These are phyloP conservation scores for Tolypocladium inflatum DNA, from an alignment of 2,329 filamentous ascomycete genomes.

Conservation along the genomic window DNA sequence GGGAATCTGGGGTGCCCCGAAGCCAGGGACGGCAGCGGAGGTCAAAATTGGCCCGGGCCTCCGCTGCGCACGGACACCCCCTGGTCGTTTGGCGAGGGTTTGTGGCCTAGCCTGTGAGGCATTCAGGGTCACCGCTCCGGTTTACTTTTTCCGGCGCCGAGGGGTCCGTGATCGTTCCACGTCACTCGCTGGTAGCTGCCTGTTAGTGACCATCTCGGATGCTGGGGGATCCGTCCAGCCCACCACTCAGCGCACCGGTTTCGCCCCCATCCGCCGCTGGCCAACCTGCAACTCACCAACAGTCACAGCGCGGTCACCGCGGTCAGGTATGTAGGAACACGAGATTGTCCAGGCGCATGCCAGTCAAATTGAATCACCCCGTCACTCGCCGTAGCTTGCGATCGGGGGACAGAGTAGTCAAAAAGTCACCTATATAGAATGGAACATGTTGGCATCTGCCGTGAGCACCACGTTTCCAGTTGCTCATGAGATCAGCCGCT, in stretches of 20 bases:
- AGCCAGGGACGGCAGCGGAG: conserved; percentile 8
- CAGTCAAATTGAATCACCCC: neutral
- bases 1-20: neutral
- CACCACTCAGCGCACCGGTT: neutral
- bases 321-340: neutral
- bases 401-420: neutral
- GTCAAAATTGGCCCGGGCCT: conserved; percentile 17
- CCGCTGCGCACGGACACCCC: conserved; percentile 9
- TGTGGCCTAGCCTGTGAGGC: neutral
- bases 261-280: neutral
- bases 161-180: neutral
- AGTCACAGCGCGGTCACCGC: neutral
- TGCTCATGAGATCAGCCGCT: neutral
- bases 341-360: neutral
- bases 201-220: neutral
- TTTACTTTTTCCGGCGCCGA: neutral
- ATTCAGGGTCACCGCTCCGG: neutral
- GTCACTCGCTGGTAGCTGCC: no score
- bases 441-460: neutral
- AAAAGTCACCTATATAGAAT: neutral
- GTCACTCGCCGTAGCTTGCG: neutral
- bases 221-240: neutral
- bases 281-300: neutral
- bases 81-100: neutral
- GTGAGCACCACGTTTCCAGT: neutral